These are phyloP conservation scores for Penicillium waksmanii DNA, from an alignment of 495 filamentous ascomycete species.

Conservation along the genomic window DNA sequence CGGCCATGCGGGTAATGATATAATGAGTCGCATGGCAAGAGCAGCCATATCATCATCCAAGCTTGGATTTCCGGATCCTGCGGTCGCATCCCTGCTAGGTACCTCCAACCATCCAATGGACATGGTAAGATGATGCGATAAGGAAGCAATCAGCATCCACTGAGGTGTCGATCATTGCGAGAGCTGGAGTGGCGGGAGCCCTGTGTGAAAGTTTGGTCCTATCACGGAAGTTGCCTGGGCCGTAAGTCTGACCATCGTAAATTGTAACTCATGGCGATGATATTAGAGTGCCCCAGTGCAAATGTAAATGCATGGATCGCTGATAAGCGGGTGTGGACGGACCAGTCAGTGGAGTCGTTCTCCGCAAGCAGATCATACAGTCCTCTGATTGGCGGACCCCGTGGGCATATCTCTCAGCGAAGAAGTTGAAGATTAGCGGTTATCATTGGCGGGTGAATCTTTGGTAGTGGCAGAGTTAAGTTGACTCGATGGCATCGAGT, in stretches of 20 bases:
- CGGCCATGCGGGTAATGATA: constrained; percentile 20
- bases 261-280: background rate
- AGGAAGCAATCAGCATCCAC: constrained; percentile 12
- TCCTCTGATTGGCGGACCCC: constrained; percentile 14
- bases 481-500: constrained; percentile 52
- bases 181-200: constrained; percentile 16
- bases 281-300: background rate
- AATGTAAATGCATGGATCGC: constrained; percentile 4
- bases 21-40: constrained; percentile 19
- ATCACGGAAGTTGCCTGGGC: constrained; percentile 8
- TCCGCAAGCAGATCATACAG: constrained; percentile 20
- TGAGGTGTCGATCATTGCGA: constrained; percentile 15
- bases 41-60: constrained; percentile 12
- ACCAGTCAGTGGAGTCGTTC: constrained; percentile 11
- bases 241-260: background rate
- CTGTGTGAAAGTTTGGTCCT: constrained; percentile 1
- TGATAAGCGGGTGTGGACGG: constrained; percentile 22
- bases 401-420: constrained; percentile 27
- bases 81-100: constrained; percentile 15
- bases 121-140: constrained; percentile 17
- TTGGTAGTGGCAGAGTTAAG: background rate
- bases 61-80: constrained; percentile 11
- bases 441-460: constrained; percentile 13
- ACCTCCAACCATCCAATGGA: background rate
- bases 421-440: constrained; percentile 14